Evolutionary conservation across 108 stramenopile species (phyloP).

Genomic region (Cylindrotheca closterium): DNA sequence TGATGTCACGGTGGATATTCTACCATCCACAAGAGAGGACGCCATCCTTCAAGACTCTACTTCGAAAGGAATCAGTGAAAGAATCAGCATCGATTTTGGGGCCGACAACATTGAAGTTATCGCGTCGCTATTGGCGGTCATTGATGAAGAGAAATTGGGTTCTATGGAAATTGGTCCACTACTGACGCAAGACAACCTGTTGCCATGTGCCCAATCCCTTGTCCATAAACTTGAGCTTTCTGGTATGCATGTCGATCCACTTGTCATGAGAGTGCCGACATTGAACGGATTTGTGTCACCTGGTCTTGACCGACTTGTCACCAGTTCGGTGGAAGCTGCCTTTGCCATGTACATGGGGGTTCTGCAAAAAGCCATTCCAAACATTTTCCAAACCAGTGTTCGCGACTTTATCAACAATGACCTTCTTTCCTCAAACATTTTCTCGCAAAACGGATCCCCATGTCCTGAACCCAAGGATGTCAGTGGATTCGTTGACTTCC

Average conservation of each 20-base stretch:
- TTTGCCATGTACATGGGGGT: conserved; percentile 59
- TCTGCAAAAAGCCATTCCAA: conserved; percentile 44
- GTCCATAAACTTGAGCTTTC: conserved; percentile 37
- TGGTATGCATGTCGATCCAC: conserved; percentile 25
- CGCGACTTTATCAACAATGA: conserved; percentile 45
- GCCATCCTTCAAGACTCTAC: conserved; percentile 31
- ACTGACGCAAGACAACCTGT: conserved; percentile 43
- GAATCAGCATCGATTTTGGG: conserved; percentile 39
- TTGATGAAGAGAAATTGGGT: conserved; percentile 54
- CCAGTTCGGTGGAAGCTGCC: conserved; percentile 40
- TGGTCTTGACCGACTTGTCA: conserved; percentile 55
- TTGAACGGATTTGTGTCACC: conserved; percentile 58
- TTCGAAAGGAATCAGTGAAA: conserved; percentile 40
- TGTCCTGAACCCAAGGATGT: conserved; percentile 1
- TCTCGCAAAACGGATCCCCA: not conserved
- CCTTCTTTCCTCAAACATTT: conserved; percentile 23
- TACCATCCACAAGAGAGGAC: conserved; percentile 39
- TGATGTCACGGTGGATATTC: conserved; percentile 37
- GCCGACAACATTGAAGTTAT: conserved; percentile 44
- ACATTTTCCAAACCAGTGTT: conserved; percentile 48
- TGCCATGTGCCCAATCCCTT: conserved; percentile 48
- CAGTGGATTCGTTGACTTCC: conserved; percentile 22
- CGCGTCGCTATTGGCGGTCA: conserved; percentile 48
- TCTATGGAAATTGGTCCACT: conserved; percentile 53
- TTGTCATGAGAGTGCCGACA: conserved; percentile 34